Evolutionary conservation across 2,329 filamentous ascomycete species (phyloP).

Genomic region (Sporothrix phasma): DNA sequence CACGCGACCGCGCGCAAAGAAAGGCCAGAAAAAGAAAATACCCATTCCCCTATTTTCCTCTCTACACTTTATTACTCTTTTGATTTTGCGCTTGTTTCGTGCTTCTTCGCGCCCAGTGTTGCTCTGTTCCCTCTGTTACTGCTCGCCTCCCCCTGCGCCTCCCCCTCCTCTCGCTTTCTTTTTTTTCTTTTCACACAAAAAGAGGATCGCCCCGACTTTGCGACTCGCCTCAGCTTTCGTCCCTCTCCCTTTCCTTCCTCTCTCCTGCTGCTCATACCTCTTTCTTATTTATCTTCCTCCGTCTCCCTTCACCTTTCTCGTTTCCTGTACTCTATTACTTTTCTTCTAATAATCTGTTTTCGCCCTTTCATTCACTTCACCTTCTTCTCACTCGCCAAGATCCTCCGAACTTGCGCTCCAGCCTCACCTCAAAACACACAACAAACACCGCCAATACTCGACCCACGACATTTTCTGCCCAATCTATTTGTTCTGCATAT

Average conservation of each 20-base stretch:
- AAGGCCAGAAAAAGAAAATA: constrained; percentile 8
- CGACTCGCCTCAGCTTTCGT: constrained; percentile 11
- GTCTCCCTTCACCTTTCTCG: constrained; percentile 5
- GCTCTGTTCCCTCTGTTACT: not conserved
- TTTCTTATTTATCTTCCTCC: constrained; percentile 10
- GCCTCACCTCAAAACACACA: not conserved
- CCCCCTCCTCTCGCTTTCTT: not conserved
- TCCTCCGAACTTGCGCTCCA: not conserved
- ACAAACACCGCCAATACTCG: not conserved
- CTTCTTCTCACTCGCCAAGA: not conserved
- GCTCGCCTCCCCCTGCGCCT: not conserved
- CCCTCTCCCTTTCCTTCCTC: constrained; percentile 2
- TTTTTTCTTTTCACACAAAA: constrained; percentile 15
- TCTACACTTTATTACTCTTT: constrained; percentile 8
- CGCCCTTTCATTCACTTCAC: not conserved
- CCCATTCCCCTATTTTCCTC: constrained; percentile 9
- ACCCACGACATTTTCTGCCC: constrained; percentile 2
- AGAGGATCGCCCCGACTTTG: constrained; percentile 13
- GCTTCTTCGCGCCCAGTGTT: constrained; percentile 12
- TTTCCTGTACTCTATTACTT: constrained; percentile 2
- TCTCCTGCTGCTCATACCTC: not conserved
- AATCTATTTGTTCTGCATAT: constrained; percentile 5
- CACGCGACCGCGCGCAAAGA: constrained; percentile 15
- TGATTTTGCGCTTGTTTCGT: constrained; percentile 17
- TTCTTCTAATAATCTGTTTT: constrained; percentile 4